Evolutionary conservation across 2,329 filamentous ascomycete species (phyloP).

Genomic region (Clarireedia monteithiana): DNA sequence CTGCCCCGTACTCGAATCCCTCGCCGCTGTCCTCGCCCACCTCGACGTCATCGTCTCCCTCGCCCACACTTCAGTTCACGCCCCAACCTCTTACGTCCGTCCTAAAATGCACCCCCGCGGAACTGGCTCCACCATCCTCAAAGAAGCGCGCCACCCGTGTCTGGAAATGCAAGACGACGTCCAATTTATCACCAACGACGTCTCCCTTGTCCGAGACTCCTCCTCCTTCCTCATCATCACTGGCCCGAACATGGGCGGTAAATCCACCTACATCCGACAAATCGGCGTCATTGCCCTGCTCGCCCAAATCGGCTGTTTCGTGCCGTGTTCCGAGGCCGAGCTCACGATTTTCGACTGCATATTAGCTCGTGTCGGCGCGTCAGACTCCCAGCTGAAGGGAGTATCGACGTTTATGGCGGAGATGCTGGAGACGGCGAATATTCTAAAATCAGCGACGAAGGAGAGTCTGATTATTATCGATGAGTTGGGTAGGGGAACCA

Average conservation of each 20-base stretch:
- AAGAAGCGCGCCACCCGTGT: slow-evolving; percentile 90
- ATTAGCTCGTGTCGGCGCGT: slow-evolving; percentile 88
- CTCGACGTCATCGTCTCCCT: slow-evolving; percentile 93
- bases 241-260: slow-evolving; percentile 97
- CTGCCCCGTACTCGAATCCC: slow-evolving; percentile 80
- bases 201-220: slow-evolving; percentile 66
- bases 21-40: slow-evolving; percentile 83
- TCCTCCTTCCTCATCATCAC: slow-evolving; percentile 75
- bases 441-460: slow-evolving; percentile 89
- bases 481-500: slow-evolving; percentile 91
- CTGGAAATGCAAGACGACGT: slow-evolving; percentile 99
- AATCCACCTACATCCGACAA: slow-evolving; percentile 96
- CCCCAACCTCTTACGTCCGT: slow-evolving; percentile 83
- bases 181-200: slow-evolving; percentile 97
- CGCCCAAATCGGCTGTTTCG: slow-evolving; percentile 95
- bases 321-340: slow-evolving; percentile 84
- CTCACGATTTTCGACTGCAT: slow-evolving; percentile 96
- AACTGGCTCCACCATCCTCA: slow-evolving; percentile 80
- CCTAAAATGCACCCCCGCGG: slow-evolving; percentile 87
- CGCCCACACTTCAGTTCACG: slow-evolving; percentile 87
- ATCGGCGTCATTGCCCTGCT: slow-evolving; percentile 95
- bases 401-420: slow-evolving; percentile 99
- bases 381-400: slow-evolving; percentile 93
- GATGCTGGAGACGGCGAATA: slow-evolving; percentile 98
- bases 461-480: slow-evolving; percentile 98